Base-by-base conservation (phyloP, 495 filamentous ascomycete genomes). In the Staphylotrichum longicolle region DNA sequence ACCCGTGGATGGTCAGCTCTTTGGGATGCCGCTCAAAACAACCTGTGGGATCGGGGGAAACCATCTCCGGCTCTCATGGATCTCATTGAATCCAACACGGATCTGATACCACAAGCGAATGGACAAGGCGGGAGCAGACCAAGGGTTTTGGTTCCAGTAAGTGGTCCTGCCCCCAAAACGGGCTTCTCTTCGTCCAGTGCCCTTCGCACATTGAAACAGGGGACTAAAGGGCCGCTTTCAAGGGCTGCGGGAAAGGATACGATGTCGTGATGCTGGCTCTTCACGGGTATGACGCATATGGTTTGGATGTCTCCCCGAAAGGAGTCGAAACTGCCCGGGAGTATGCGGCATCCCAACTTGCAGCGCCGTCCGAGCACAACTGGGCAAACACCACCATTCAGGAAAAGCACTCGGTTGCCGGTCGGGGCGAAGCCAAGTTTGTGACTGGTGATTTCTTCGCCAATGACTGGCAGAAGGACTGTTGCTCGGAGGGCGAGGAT, bases 221-320 rank as follows among this genome's bases (percentile, higher is more conserved):
- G 20, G 20, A 27, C 20, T 27, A 27, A 27, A 27, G 20, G 20
- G 20, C 20, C 20, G 20, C 20, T 27, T 27, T 27, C 20, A 27
- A 64, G 62, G 90, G 89, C 7, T 93, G 90, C 66, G 90, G 89
- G 4, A 81, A 83, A 54, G 90, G 88, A 1, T 87, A 90, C 63
- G 88, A 91, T 71, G 83, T 89, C 5, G 75, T 86, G 40, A 75
- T 91, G 62, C 76, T 90, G n/a, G 82, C 85, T 10, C 80, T 84
- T 50, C 82, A 82, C 63, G 88, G 88, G 0, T 90, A 85, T 68
- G 86, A 91, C 65, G 83, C 84, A 0, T 87, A 85, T 62, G 90
- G 90, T 1, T 72, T 93, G 4, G 90, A 92, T 54, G 79, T 84
- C 41, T 88, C 86, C 37, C 63, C 70, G 4, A 74, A 68, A 30